Evolutionary conservation across 768 basidiomycete genomes (phyloP).

Genomic region (Phallus indusiatus): DNA sequence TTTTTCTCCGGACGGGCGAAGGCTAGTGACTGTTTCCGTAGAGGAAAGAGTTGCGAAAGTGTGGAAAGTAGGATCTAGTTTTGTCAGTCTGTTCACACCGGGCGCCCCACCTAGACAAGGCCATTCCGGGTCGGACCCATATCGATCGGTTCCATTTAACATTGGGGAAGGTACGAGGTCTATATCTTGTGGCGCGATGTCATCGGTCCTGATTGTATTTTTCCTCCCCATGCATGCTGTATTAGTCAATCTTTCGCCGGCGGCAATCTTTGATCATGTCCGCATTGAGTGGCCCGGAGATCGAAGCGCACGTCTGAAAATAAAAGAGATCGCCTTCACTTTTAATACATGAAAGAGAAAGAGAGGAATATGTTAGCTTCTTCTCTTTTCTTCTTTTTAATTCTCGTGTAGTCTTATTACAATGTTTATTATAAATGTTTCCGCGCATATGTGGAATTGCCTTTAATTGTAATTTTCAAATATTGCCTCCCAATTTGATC

Average conservation of each 20-base stretch:
- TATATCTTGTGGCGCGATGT: background rate
- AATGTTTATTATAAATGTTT: too few relatives aligned
- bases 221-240: conserved; percentile 1
- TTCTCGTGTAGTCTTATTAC: background rate
- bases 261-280: conserved; percentile 62
- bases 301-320: conserved; percentile 73
- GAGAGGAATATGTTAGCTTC: background rate
- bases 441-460: too few relatives aligned
- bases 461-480: too few relatives aligned
- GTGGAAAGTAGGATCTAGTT: conserved; percentile 92
- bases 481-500: too few relatives aligned
- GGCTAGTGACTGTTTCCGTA: conserved; percentile 79
- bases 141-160: conserved; percentile 79
- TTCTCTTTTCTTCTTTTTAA: background rate
- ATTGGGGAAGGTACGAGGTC: conserved; percentile 64
- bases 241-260: conserved; percentile 45
- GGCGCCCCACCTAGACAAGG: conserved; percentile 91
- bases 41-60: conserved; percentile 79
- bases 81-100: conserved; percentile 83
- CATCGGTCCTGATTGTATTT: background rate
- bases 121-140: conserved; percentile 70
- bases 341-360: conserved; percentile 61
- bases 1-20: conserved; percentile 88
- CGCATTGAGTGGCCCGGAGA: conserved; percentile 79
- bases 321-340: conserved; percentile 73